These are phyloP conservation scores for Calonectria leucothoes DNA, from an alignment of 2,329 filamentous ascomycete genomes.

Conservation along the genomic window DNA sequence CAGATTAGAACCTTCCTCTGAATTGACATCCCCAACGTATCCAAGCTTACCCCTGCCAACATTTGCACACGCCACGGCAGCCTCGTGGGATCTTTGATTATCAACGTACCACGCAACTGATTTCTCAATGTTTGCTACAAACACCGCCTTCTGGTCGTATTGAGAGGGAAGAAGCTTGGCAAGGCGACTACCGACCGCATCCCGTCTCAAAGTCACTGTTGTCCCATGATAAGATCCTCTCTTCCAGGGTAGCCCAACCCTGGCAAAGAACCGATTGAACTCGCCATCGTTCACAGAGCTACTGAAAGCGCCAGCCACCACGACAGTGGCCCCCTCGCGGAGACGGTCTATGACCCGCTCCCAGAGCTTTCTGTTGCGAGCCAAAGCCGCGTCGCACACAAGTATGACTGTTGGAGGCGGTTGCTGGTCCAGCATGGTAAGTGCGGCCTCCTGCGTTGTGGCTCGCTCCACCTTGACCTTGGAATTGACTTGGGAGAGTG, in stretches of 20 bases:
- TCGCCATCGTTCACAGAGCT: background rate
- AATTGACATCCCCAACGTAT: slow-evolving; percentile 26
- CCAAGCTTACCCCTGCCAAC: slow-evolving; percentile 19
- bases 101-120: slow-evolving; percentile 16
- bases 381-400: slow-evolving; percentile 9
- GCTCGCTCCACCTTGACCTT: slow-evolving; percentile 15
- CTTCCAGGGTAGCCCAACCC: slow-evolving; percentile 24
- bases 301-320: slow-evolving; percentile 17
- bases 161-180: background rate
- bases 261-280: slow-evolving; percentile 23
- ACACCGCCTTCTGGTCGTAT: slow-evolving; percentile 21
- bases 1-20: background rate
- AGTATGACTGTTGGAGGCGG: slow-evolving; percentile 18
- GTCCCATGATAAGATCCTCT: slow-evolving; percentile 3
- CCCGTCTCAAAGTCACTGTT: background rate
- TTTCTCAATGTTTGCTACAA: background rate
- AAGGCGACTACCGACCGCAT: background rate
- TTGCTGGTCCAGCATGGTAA: background rate
- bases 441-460: slow-evolving; percentile 1
- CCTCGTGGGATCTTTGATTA: background rate
- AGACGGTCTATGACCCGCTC: slow-evolving; percentile 18
- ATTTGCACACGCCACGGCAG: slow-evolving; percentile 14
- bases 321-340: slow-evolving; percentile 15
- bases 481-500: background rate
- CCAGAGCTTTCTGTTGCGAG: slow-evolving; percentile 1